Percentiles rank a stretch among this genome's conserved stretches.
Conservation (phyloP, 331 rosid genomes). For the Prunus yedoensis region DNA sequence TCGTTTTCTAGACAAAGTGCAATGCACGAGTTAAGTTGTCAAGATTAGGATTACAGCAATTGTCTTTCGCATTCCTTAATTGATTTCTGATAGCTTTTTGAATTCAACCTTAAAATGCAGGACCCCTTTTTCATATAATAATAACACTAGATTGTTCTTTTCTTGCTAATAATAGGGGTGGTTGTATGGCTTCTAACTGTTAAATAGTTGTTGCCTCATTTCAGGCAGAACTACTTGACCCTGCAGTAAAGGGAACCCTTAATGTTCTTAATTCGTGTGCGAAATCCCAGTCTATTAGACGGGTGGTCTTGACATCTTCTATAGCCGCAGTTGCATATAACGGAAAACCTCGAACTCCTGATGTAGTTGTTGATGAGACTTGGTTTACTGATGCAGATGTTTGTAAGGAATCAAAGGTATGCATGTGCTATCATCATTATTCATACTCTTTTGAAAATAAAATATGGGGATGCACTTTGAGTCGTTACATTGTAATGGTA, state of each 20-base stretch:
- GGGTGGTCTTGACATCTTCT: constrained; percentile 69
- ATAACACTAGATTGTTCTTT: not conserved
- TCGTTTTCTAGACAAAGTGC: too few species aligned
- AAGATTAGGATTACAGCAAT: too few species aligned
- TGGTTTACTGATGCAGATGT: constrained; percentile 58
- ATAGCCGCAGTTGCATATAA: constrained; percentile 55
- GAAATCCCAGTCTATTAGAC: constrained; percentile 40
- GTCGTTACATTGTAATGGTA: not conserved
- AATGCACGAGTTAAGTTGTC: too few species aligned
- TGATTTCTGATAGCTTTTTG: too few species aligned
- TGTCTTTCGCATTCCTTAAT: too few species aligned
- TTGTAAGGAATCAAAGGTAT: constrained; percentile 53
- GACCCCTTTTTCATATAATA: too few species aligned
- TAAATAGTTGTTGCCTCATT: constrained; percentile 6
- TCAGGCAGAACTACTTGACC: constrained; percentile 57
- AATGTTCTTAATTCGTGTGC: constrained; percentile 51
- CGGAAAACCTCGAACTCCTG: constrained; percentile 54
- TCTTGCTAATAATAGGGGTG: not conserved
- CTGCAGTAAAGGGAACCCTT: constrained; percentile 60
- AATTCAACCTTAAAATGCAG: too few species aligned
- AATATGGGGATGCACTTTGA: not conserved
- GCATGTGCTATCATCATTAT: not conserved
- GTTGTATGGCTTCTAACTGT: not conserved
- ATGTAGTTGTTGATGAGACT: constrained; percentile 58
- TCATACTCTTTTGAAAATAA: not conserved